A percentile compares a stretch with the other conserved stretches of the same genome.
Conservation (phyloP, 495 filamentous ascomycete genomes). For the Pseudoneurospora amorphoporcata region DNA sequence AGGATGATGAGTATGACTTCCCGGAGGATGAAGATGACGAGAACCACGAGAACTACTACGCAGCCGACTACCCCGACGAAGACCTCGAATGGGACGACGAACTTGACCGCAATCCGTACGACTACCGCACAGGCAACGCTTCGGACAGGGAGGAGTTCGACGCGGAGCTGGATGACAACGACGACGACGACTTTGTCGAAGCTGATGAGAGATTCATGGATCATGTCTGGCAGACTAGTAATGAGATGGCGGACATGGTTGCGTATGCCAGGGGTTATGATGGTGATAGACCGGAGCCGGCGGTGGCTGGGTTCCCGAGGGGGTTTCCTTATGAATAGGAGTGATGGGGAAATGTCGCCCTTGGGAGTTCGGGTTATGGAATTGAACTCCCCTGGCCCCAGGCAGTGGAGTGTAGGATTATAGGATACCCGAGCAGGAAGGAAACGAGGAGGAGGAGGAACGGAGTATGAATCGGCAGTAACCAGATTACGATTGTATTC, state of each 20-base stretch:
- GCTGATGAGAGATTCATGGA: slow-evolving; percentile 7
- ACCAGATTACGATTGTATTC: neutral
- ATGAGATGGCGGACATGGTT: neutral
- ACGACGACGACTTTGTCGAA: slow-evolving; percentile 20
- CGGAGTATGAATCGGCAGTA: neutral
- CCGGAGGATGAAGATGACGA: slow-evolving; percentile 46
- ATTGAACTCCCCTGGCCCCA: too few relatives aligned
- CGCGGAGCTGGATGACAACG: slow-evolving; percentile 9
- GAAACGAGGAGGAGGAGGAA: neutral
- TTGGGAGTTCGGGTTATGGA: neutral
- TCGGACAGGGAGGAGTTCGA: slow-evolving; percentile 38
- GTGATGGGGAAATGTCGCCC: neutral
- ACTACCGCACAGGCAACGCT: slow-evolving; percentile 32
- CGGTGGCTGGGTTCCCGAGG: neutral
- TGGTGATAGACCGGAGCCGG: neutral
- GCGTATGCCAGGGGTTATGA: neutral
- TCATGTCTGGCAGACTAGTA: neutral
- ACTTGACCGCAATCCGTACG: slow-evolving; percentile 34
- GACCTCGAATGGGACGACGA: slow-evolving; percentile 47
- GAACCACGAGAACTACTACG: slow-evolving; percentile 46
- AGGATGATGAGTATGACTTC: slow-evolving; percentile 36
- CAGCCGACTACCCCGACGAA: slow-evolving; percentile 46
- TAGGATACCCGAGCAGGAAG: too few relatives aligned
- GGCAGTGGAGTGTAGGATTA: too few relatives aligned
- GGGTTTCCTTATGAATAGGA: neutral